These are phyloP conservation scores for Stachybotrys chartarum DNA, from an alignment of 2,329 filamentous ascomycete species.

Conservation along the genomic window DNA sequence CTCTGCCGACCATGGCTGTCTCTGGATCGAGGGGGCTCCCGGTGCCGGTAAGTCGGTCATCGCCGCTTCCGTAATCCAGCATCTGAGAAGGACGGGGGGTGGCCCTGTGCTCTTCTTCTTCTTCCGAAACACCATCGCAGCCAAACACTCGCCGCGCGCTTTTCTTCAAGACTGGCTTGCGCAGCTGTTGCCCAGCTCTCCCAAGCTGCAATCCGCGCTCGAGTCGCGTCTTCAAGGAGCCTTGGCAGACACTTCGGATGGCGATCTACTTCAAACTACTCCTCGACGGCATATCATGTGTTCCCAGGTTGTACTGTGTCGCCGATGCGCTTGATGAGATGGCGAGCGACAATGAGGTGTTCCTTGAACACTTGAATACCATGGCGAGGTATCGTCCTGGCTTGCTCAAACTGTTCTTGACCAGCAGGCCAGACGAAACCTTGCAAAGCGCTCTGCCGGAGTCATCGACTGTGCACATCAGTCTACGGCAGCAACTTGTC, in stretches of 20 bases:
- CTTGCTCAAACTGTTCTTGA: constrained; percentile 30
- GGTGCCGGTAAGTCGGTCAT: constrained; percentile 28
- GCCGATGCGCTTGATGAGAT: constrained; percentile 38
- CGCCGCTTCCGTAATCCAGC: constrained; percentile 14
- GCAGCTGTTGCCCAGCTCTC: constrained; percentile 21
- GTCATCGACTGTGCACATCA: constrained; percentile 16
- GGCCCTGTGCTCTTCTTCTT: constrained; percentile 25
- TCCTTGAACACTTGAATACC: constrained; percentile 20
- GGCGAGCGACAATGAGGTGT: constrained; percentile 20
- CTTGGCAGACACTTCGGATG: constrained; percentile 18
- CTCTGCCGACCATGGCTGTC: no score
- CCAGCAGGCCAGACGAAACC: constrained; percentile 25
- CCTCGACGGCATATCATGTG: constrained; percentile 2
- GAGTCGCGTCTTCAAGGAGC: no score
- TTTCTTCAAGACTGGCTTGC: constrained; percentile 23
- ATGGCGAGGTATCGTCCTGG: constrained; percentile 21
- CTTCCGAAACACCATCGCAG: constrained; percentile 27
- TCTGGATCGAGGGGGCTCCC: no score
- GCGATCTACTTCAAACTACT: no score
- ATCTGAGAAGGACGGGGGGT: constrained; percentile 3
- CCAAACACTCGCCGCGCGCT: constrained; percentile 18
- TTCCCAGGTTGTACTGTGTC: constrained; percentile 24
- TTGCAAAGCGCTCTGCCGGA: constrained; percentile 19
- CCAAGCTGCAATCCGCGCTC: constrained; percentile 16
- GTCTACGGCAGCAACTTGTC: constrained; percentile 24